Conservation (phyloP, 1,139 yeast species). For the Chernovozyma aurita region DNA sequence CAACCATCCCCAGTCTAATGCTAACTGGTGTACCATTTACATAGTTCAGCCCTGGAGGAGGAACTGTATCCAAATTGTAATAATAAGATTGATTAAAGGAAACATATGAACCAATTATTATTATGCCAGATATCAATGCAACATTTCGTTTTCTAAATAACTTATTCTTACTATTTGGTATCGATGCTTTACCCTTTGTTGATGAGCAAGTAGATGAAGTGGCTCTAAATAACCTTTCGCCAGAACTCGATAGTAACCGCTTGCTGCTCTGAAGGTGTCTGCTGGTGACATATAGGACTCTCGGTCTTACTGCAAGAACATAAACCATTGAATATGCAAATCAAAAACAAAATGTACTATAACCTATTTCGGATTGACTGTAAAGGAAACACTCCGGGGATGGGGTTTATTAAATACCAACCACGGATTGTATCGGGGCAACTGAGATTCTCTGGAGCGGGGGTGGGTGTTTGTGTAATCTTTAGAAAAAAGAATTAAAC, state of each 20-base stretch:
- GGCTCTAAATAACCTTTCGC: constrained; percentile 11
- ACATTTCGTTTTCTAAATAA: constrained; percentile 28
- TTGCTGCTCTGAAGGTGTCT: constrained; percentile 17
- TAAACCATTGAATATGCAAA: constrained; percentile 29
- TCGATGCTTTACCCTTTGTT: constrained; percentile 9
- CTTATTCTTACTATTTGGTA: constrained; percentile 1
- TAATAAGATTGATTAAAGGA: constrained; percentile 39
- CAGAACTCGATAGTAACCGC: constrained; percentile 12
- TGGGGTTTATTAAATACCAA: too few species aligned
- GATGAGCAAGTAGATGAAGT: constrained; percentile 9
- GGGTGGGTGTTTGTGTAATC: too few species aligned
- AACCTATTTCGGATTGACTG: too few species aligned
- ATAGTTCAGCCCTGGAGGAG: constrained; percentile 16
- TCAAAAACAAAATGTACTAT: too few species aligned
- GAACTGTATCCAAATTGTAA: constrained; percentile 40
- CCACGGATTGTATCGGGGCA: too few species aligned
- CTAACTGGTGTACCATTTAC: neutral
- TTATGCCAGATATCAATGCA: constrained; percentile 41
- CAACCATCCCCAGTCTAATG: constrained; percentile 3
- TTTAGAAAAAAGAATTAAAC: too few species aligned
- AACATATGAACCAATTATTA: constrained; percentile 43
- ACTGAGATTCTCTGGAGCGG: too few species aligned
- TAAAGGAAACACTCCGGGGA: too few species aligned
- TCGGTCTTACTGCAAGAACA: constrained; percentile 28
- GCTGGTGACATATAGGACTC: constrained; percentile 25